phyloP scores from a whole-genome alignment of 495 filamentous ascomycete species.

The Antarctomyces pellizariae region DNA sequence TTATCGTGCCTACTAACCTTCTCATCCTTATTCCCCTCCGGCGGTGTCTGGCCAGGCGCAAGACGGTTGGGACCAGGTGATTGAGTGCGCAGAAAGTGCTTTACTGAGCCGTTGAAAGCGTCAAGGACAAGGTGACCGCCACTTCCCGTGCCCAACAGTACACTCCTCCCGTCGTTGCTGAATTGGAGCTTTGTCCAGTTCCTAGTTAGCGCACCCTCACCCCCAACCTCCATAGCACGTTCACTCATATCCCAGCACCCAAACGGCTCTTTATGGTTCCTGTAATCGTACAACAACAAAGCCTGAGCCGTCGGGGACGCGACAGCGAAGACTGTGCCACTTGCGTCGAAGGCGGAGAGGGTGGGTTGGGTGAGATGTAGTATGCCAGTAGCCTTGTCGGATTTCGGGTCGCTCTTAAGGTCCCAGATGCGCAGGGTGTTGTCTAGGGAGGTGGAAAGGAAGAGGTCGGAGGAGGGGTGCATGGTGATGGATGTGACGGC shows the following conservation, averaged over 20 bases:
- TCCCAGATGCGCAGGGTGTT: conserved; percentile 81
- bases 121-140: conserved; percentile 73
- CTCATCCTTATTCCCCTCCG: conserved; percentile 11
- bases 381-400: conserved; percentile 48
- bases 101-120: conserved; percentile 58
- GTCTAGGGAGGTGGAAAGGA: conserved; percentile 76
- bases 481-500: conserved; percentile 60
- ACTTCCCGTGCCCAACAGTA: conserved; percentile 61
- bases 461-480: conserved; percentile 56
- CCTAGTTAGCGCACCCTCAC: conserved; percentile 19
- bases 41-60: conserved; percentile 19
- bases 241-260: conserved; percentile 55
- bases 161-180: conserved; percentile 74
- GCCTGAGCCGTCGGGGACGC: conserved; percentile 53
- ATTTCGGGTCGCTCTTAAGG: conserved; percentile 43
- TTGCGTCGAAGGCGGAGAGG: conserved; percentile 70
- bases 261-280: conserved; percentile 80
- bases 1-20: conserved; percentile 8
- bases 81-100: conserved; percentile 32
- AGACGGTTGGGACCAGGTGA: conserved; percentile 20
- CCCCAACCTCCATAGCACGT: conserved; percentile 4
- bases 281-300: conserved; percentile 76
- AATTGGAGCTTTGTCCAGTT: conserved; percentile 79
- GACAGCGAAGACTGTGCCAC: conserved; percentile 74
- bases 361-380: conserved; percentile 55